Base-by-base conservation (phyloP, 1,284 basidiomycete species). In the Apiotrichum akiyoshidainum region DNA sequence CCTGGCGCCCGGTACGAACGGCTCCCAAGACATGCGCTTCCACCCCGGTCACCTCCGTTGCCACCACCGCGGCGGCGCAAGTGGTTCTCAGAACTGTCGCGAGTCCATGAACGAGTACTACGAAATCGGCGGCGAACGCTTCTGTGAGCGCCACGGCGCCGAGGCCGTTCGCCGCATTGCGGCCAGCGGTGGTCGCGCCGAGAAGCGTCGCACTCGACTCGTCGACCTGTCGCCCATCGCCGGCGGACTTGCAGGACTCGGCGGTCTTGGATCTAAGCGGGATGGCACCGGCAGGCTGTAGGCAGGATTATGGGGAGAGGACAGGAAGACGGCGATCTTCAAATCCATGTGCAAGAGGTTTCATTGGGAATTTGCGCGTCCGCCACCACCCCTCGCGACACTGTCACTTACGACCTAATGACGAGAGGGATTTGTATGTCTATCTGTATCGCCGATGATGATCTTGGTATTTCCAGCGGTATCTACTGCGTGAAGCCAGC, bases 41-140 rank as follows among this genome's bases (percentile, higher is more conserved):
- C 92, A 94, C 71, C 89, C 90, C 4, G 88, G 89, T 58, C 90
- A 92, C 70, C 82, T 94, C 68, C 78, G 84, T 17, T 83, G 84
- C 62, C 77, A 78, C 58, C 72, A 76, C 57, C 62, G 66, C 76
- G 78, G 63, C 77, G 90, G 57, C 81, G 82, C 64, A 4, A 65
- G 65, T 4, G 68, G 67, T 17, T 61, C 64, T 17, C 62, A 67
- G 26, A 59, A 49, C 13, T 77, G 75, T 57, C 40, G 59, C 19
- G 69, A 71, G 39, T 42, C 52, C 0, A 76, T 78, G 64, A 70
- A 70, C 45, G 90, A 92, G 71, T 93, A 93, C 70, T 93, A 88
- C 84, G 90, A 92, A 72, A 81, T 91, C 14, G 88, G 87, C 54
- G 87, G 88, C 11, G 80, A 83, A 70, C 88, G 90, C 84, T 79